Conservation (phyloP, 2,329 filamentous ascomycete genomes). For the Pseudopyrenochaeta lycopersici region DNA sequence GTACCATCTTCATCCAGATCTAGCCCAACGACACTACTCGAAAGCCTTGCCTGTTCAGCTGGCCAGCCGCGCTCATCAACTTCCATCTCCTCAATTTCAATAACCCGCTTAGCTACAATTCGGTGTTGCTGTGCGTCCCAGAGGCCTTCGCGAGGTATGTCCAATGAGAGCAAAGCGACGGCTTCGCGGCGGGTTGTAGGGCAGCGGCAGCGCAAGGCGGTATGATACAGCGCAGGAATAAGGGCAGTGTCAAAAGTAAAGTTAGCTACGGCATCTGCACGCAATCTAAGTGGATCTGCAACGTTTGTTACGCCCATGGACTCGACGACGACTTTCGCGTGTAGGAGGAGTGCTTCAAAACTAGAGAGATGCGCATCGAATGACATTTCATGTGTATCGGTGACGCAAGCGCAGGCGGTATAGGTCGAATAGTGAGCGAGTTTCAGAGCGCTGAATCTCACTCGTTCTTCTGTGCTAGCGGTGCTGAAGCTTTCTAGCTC, state of each 20-base stretch:
- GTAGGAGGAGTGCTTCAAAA: slow-evolving; percentile 24
- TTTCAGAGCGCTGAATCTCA: slow-evolving; percentile 22
- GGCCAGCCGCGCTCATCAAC: slow-evolving; percentile 29
- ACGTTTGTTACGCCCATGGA: slow-evolving; percentile 9
- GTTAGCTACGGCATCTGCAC: slow-evolving; percentile 13
- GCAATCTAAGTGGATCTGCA: background rate
- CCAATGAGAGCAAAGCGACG: slow-evolving; percentile 15
- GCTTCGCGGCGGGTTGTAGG: slow-evolving; percentile 27
- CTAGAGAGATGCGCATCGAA: slow-evolving; percentile 21
- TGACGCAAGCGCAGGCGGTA: slow-evolving; percentile 15
- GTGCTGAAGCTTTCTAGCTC: background rate
- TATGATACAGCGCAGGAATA: slow-evolving; percentile 17
- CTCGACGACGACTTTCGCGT: slow-evolving; percentile 25
- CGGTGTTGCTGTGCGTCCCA: slow-evolving; percentile 27
- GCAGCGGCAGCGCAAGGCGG: slow-evolving; percentile 23
- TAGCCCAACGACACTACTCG: slow-evolving; percentile 18
- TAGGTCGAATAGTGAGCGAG: slow-evolving; percentile 19
- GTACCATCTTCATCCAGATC: slow-evolving; percentile 22
- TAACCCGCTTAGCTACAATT: slow-evolving; percentile 23
- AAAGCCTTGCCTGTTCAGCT: slow-evolving; percentile 19
- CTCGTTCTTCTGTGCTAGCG: slow-evolving; percentile 7
- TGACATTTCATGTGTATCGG: slow-evolving; percentile 10
- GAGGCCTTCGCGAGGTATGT: slow-evolving; percentile 27
- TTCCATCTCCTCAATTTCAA: slow-evolving; percentile 32
- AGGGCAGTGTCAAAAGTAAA: slow-evolving; percentile 29